Conservation (phyloP, 2,329 filamentous ascomycete genomes). For the Macroventuria anomochaeta region DNA sequence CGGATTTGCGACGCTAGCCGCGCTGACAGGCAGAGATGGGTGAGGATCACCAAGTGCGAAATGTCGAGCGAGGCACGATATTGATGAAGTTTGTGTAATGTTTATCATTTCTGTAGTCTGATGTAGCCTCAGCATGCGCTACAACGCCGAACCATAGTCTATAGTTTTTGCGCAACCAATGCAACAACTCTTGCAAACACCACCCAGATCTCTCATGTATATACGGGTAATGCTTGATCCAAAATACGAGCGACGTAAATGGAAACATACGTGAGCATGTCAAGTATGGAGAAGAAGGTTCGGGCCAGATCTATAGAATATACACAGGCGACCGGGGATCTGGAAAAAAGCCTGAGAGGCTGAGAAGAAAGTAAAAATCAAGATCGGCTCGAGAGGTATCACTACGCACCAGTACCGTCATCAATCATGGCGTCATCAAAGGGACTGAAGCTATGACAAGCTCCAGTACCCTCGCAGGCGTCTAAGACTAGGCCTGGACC, state of each 20-base stretch:
- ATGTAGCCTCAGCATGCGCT: conserved; percentile 8
- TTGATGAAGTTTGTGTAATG: not conserved
- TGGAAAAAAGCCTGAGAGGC: conserved; percentile 29
- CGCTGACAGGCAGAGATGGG: conserved; percentile 3
- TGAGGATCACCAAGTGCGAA: not conserved
- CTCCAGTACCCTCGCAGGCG: conserved; percentile 26
- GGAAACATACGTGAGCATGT: conserved; percentile 15
- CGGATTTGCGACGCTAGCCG: conserved; percentile 7
- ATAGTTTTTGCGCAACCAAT: conserved; percentile 18
- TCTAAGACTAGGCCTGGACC: conserved; percentile 43
- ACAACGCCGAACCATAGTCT: conserved; percentile 16
- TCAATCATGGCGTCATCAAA: conserved; percentile 47
- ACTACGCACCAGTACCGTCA: conserved; percentile 45
- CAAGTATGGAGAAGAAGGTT: conserved; percentile 16
- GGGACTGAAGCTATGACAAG: conserved; percentile 20
- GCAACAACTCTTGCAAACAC: conserved; percentile 17
- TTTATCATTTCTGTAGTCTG: conserved; percentile 4
- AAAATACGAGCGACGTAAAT: conserved; percentile 13
- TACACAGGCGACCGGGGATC: conserved; percentile 46
- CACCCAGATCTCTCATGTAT: conserved; percentile 14
- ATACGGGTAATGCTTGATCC: conserved; percentile 11
- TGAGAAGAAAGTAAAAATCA: conserved; percentile 29
- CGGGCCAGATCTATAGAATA: conserved; percentile 40
- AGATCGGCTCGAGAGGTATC: conserved; percentile 31
- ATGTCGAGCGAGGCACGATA: not conserved